These are phyloP conservation scores for Globisporangium uncinulatum DNA, from an alignment of 352 stramenopile species.

Conservation along the genomic window DNA sequence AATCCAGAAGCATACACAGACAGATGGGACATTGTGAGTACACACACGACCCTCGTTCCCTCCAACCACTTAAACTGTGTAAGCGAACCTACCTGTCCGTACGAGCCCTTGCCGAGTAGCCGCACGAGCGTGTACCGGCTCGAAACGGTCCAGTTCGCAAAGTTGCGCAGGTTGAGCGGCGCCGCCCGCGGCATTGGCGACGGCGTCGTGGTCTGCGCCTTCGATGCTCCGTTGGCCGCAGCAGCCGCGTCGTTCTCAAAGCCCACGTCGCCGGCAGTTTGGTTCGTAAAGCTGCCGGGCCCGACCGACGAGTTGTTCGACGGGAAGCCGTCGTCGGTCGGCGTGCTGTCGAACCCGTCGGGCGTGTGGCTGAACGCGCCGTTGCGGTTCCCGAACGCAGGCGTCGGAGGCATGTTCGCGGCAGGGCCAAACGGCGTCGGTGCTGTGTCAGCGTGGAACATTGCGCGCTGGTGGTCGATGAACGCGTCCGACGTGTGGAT, in stretches of 20 bases:
- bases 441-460: slow-evolving; percentile 66
- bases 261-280: slow-evolving; percentile 23
- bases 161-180: slow-evolving; percentile 76
- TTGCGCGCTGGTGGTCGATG: slow-evolving; percentile 73
- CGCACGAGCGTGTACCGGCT: slow-evolving; percentile 76
- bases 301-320: slow-evolving; percentile 30
- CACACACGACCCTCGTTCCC: background rate
- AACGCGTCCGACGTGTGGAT: slow-evolving; percentile 67
- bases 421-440: slow-evolving; percentile 75
- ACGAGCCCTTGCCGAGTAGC: slow-evolving; percentile 79
- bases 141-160: slow-evolving; percentile 80
- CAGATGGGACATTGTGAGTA: background rate
- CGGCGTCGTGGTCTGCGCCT: slow-evolving; percentile 46
- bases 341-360: slow-evolving; percentile 63
- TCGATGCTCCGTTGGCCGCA: slow-evolving; percentile 13
- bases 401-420: slow-evolving; percentile 77
- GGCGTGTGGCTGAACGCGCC: slow-evolving; percentile 51
- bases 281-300: slow-evolving; percentile 12
- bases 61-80: no score
- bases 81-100: slow-evolving; percentile 53
- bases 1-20: background rate
- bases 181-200: slow-evolving; percentile 56
- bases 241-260: slow-evolving; percentile 5
- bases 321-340: slow-evolving; percentile 34
- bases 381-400: slow-evolving; percentile 62